Evolutionary conservation across 169 alveolate genomes (phyloP).

Genomic region (Babesia ovata): DNA sequence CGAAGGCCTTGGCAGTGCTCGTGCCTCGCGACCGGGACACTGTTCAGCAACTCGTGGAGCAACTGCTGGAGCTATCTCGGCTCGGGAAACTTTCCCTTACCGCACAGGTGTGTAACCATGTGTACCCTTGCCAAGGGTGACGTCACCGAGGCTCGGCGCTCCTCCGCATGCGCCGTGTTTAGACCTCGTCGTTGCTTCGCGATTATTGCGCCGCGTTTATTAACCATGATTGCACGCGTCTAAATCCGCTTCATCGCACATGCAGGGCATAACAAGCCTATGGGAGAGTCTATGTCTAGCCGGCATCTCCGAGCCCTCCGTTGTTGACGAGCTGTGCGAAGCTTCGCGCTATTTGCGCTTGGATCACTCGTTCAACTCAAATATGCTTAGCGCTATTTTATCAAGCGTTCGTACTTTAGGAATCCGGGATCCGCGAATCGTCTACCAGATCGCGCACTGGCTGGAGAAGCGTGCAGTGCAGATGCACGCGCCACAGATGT

Average conservation of each 20-base stretch:
- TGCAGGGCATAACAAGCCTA: slow-evolving; percentile 79
- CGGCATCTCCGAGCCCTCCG: slow-evolving; percentile 60
- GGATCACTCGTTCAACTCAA: slow-evolving; percentile 79
- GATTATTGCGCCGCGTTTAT: too few relatives aligned
- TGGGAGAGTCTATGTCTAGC: slow-evolving; percentile 73
- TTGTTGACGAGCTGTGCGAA: slow-evolving; percentile 73
- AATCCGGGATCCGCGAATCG: slow-evolving; percentile 73
- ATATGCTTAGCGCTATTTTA: slow-evolving; percentile 76
- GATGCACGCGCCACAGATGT: slow-evolving; percentile 78
- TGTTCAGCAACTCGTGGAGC: slow-evolving; percentile 15
- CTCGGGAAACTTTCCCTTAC: slow-evolving; percentile 35
- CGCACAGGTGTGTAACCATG: slow-evolving; percentile 51
- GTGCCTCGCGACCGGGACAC: slow-evolving; percentile 54
- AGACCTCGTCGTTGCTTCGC: too few relatives aligned
- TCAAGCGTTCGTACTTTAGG: slow-evolving; percentile 58
- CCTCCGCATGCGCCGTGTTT: too few relatives aligned
- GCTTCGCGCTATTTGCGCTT: slow-evolving; percentile 77
- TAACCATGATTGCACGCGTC: too few relatives aligned
- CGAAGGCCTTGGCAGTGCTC: slow-evolving; percentile 54
- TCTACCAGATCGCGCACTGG: slow-evolving; percentile 77
- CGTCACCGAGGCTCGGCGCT: too few relatives aligned
- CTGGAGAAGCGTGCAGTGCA: slow-evolving; percentile 74
- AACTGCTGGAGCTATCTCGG: slow-evolving; percentile 20
- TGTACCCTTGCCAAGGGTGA: too few relatives aligned
- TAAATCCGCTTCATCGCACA: not conserved